phyloP scores from a whole-genome alignment of 2,329 filamentous ascomycete genomes.

The Aspergillus sp. region DNA sequence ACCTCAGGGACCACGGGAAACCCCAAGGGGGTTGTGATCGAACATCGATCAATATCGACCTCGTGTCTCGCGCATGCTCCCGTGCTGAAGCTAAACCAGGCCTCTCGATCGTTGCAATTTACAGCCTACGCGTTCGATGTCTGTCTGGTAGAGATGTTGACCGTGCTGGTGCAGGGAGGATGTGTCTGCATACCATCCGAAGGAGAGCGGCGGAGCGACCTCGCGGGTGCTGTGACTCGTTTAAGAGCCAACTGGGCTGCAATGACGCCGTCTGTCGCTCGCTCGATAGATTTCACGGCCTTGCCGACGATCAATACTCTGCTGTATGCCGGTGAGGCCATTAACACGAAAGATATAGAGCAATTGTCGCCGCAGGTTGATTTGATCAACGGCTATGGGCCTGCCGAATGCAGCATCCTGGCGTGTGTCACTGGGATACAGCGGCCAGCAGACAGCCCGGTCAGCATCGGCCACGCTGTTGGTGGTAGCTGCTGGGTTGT shows the following conservation, averaged over 20 bases:
- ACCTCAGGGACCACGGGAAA: background rate
- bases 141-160: background rate
- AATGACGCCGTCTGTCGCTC: background rate
- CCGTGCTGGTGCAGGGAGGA: background rate
- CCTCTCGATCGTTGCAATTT: background rate
- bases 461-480: background rate
- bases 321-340: background rate
- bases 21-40: background rate
- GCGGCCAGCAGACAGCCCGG: too few species aligned
- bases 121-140: background rate
- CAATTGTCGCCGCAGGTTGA: background rate
- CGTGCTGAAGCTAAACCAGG: background rate
- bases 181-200: background rate
- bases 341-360: background rate
- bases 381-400: background rate
- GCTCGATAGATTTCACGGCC: background rate
- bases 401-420: background rate
- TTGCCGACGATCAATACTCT: background rate
- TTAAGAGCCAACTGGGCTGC: background rate
- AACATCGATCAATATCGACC: background rate
- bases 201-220: background rate
- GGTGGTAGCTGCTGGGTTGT: background rate
- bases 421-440: background rate
- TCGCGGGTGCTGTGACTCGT: background rate
- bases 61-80: background rate